Evolutionary conservation across 768 basidiomycete genomes (phyloP).

Genomic region (Pleurotus tuber-regium): DNA sequence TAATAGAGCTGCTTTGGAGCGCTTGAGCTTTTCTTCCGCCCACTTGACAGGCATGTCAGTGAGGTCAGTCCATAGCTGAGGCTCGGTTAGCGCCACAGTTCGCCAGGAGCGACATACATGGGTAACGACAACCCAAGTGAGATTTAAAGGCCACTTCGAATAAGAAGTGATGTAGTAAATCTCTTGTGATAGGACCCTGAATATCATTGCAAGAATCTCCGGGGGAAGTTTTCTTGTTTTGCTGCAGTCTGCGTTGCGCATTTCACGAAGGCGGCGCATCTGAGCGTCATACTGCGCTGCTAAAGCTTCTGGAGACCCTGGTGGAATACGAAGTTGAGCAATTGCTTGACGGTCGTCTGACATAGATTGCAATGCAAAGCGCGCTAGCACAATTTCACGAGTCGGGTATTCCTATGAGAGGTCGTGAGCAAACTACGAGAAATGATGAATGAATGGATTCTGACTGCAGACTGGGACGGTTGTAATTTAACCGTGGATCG

Average conservation of each 20-base stretch:
- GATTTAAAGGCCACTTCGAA: neutral
- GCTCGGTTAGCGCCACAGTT: neutral
- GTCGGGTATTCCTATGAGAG: no score
- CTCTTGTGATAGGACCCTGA: neutral
- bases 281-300: no score
- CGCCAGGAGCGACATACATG: neutral
- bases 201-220: neutral
- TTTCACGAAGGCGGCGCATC: neutral
- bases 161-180: neutral
- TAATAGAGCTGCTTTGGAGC: neutral
- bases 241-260: neutral
- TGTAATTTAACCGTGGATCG: no score
- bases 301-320: no score
- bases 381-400: no score
- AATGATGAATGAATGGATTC: no score
- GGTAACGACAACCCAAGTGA: neutral
- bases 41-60: neutral
- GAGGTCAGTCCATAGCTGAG: neutral
- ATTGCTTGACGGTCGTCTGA: no score
- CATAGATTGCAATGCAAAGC: no score
- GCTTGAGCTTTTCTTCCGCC: neutral
- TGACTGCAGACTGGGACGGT: no score
- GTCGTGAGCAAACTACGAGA: no score
- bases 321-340: no score
- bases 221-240: neutral